Conservation (phyloP, 179 eudicot species). For the Monotropa hypopitys region DNA sequence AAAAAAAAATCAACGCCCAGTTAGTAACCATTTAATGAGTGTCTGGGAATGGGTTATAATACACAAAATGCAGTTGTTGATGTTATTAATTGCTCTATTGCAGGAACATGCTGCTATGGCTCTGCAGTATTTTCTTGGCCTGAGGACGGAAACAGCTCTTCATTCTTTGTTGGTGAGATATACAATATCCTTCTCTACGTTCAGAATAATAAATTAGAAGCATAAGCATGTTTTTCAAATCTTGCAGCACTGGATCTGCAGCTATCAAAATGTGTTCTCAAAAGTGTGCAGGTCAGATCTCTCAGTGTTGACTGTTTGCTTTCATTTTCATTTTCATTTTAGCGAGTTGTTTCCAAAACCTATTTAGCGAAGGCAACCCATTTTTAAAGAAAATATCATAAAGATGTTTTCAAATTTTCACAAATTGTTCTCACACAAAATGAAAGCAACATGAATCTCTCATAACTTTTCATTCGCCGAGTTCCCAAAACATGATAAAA, state of each 20-base stretch:
- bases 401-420: neutral
- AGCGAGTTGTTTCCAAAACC: neutral
- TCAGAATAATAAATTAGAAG: neutral
- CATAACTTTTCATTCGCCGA: neutral
- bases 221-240: neutral
- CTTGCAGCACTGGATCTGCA: conserved; percentile 69
- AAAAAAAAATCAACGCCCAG: too few relatives aligned
- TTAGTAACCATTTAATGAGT: too few relatives aligned
- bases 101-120: conserved; percentile 83
- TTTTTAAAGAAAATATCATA: neutral
- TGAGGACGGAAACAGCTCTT: conserved; percentile 48
- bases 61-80: neutral
- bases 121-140: conserved; percentile 60
- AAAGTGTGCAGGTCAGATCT: conserved; percentile 67
- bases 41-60: too few relatives aligned
- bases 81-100: neutral
- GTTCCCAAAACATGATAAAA: neutral
- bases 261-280: conserved; percentile 50
- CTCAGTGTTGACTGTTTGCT: neutral
- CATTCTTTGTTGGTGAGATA: conserved; percentile 47
- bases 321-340: neutral
- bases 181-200: neutral
- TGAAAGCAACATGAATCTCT: neutral
- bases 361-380: neutral
- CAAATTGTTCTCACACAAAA: neutral